A percentile compares a stretch with the other conserved stretches of the same genome.
Evolutionary conservation across 139 green algal species (phyloP).

Genomic region (Spirogloea muscicola): DNA sequence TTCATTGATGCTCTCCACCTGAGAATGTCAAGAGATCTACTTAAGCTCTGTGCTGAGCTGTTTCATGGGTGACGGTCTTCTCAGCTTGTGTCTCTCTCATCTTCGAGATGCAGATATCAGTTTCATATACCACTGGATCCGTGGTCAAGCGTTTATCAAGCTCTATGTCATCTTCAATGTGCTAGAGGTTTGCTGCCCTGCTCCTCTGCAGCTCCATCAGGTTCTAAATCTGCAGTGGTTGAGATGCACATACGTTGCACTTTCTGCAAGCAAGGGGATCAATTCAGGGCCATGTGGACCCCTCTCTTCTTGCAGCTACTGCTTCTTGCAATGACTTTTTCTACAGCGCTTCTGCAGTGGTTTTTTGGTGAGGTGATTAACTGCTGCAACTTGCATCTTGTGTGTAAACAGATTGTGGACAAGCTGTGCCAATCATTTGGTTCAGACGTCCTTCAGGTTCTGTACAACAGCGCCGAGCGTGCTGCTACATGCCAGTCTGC

Average conservation of each 20-base stretch:
- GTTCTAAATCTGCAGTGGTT: neutral
- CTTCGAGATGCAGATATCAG: slow-evolving; percentile 49
- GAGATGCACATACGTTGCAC: too few relatives aligned
- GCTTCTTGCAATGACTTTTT: neutral
- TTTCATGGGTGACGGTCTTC: too few relatives aligned
- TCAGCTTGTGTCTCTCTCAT: too few relatives aligned
- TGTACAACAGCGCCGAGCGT: slow-evolving; percentile 44
- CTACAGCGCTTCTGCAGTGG: neutral
- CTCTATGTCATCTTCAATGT: slow-evolving; percentile 54
- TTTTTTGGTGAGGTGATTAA: neutral
- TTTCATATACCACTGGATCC: slow-evolving; percentile 58
- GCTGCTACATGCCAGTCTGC: neutral
- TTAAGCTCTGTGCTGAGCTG: too few relatives aligned
- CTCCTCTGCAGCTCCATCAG: neutral
- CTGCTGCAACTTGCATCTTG: neutral
- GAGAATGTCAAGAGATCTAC: too few relatives aligned
- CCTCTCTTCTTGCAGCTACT: neutral
- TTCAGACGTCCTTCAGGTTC: slow-evolving; percentile 46
- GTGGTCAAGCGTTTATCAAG: slow-evolving; percentile 57
- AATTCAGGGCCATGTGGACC: too few relatives aligned
- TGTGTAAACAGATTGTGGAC: slow-evolving; percentile 41
- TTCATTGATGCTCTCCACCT: too few relatives aligned
- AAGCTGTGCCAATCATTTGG: slow-evolving; percentile 54
- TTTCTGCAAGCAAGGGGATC: too few relatives aligned
- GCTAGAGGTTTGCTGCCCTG: slow-evolving; percentile 40